Percentiles rank a stretch among this genome's conserved stretches.
Evolutionary conservation across 179 eudicot species (phyloP).

Genomic region (Spergularia azorica): DNA sequence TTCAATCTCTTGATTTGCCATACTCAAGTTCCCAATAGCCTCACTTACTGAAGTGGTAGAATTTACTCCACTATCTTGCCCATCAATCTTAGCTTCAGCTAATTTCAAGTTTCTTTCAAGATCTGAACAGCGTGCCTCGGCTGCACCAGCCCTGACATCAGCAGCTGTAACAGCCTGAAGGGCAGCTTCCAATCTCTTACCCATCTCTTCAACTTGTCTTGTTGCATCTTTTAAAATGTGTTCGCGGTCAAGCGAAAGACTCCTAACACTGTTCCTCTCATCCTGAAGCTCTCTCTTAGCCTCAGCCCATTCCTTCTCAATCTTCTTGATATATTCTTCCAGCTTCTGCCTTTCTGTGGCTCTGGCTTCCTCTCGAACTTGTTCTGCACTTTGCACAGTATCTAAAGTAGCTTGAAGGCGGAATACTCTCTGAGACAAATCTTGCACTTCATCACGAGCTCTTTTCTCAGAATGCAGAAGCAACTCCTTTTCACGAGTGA

Average conservation of each 20-base stretch:
- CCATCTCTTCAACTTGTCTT: conserved; percentile 76
- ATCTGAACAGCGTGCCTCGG: conserved; percentile 75
- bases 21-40: conserved; percentile 38
- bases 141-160: conserved; percentile 78
- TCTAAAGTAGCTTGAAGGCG: conserved; percentile 93
- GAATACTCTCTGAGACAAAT: conserved; percentile 75
- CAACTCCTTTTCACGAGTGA: conserved; percentile 82
- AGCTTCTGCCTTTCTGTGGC: conserved; percentile 73
- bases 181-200: conserved; percentile 70
- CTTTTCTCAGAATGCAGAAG: conserved; percentile 78
- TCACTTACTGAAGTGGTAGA: conserved; percentile 42
- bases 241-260: conserved; percentile 65
- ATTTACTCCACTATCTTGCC: conserved; percentile 38
- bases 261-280: conserved; percentile 62
- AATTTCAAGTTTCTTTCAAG: conserved; percentile 58
- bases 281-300: conserved; percentile 87
- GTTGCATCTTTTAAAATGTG: conserved; percentile 62
- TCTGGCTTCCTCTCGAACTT: conserved; percentile 87
- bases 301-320: conserved; percentile 97
- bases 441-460: conserved; percentile 87
- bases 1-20: conserved; percentile 66
- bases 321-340: conserved; percentile 67
- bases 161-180: conserved; percentile 72
- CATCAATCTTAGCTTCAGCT: conserved; percentile 42
- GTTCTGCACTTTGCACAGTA: conserved; percentile 77